A percentile compares a stretch with the other conserved stretches of the same genome.
Evolutionary conservation across 179 eudicot species (phyloP).

Genomic region (Nepenthes alata): DNA sequence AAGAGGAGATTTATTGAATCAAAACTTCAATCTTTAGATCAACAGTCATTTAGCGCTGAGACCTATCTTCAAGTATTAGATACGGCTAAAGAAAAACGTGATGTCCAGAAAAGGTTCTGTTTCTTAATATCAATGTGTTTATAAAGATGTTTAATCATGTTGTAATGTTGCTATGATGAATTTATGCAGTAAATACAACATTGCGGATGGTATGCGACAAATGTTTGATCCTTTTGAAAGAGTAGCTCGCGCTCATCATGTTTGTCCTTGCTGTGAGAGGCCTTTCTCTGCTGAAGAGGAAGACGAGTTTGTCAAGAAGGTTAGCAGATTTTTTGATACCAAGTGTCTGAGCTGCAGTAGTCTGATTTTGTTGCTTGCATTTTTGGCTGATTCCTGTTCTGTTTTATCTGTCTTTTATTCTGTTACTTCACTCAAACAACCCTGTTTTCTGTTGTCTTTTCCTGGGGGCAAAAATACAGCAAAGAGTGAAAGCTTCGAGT

Average conservation of each 20-base stretch:
- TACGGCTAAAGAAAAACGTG: conserved; percentile 51
- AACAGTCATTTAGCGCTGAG: conserved; percentile 38
- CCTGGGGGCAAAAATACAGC: conserved; percentile 36
- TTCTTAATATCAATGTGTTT: not conserved
- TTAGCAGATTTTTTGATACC: conserved; percentile 6
- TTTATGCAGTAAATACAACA: conserved; percentile 35
- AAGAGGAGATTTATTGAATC: conserved; percentile 60
- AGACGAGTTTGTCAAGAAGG: conserved; percentile 78
- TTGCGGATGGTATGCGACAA: conserved; percentile 48
- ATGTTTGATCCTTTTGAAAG: conserved; percentile 58
- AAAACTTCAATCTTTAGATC: conserved; percentile 59
- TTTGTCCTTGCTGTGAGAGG: conserved; percentile 86
- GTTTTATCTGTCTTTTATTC: not conserved
- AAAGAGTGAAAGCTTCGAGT: conserved; percentile 42
- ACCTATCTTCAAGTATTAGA: conserved; percentile 48
- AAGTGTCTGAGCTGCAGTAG: not conserved
- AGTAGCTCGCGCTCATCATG: conserved; percentile 65
- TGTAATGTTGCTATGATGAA: conserved; percentile 1
- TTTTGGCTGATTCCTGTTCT: not conserved
- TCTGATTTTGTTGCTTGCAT: not conserved
- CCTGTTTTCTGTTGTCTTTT: conserved; percentile 3
- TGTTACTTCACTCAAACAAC: not conserved
- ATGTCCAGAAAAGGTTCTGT: conserved; percentile 51
- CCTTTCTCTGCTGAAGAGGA: conserved; percentile 90
- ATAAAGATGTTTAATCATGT: conserved; percentile 6